Evolutionary conservation across 805 yeast species (phyloP).

Genomic region (Lipomyces sp.): DNA sequence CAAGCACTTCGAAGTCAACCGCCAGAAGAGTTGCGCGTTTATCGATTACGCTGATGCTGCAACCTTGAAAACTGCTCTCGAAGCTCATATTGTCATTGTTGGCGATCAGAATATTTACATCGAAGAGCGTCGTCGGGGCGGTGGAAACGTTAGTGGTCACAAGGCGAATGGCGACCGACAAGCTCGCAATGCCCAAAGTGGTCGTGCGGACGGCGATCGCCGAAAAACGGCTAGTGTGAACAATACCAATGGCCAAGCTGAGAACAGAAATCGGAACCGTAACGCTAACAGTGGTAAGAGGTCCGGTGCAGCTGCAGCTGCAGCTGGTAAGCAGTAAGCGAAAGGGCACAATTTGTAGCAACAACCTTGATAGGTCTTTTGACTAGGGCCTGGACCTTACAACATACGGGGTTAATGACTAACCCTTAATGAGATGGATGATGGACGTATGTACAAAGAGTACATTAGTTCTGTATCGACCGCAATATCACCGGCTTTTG

Average conservation of each 20-base stretch:
- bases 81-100: slow-evolving; percentile 42
- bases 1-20: slow-evolving; percentile 46
- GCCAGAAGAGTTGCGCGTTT: slow-evolving; percentile 45
- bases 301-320: background rate
- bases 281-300: background rate
- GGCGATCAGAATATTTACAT: slow-evolving; percentile 42
- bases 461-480: background rate
- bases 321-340: background rate
- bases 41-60: slow-evolving; percentile 46
- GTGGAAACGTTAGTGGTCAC: slow-evolving; percentile 32
- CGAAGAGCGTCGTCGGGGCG: slow-evolving; percentile 46
- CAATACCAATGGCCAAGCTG: background rate
- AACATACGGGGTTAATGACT: too few relatives aligned
- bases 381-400: background rate
- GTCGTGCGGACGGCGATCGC: background rate
- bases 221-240: background rate
- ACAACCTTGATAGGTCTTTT: too few relatives aligned
- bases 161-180: background rate
- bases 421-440: background rate
- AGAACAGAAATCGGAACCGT: slow-evolving; percentile 13
- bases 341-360: background rate
- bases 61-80: slow-evolving; percentile 43
- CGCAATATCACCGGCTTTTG: background rate
- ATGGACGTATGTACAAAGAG: background rate
- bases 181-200: slow-evolving; percentile 8